phyloP scores from a whole-genome alignment of 306 rosid species.

The Datisca glomerata region DNA sequence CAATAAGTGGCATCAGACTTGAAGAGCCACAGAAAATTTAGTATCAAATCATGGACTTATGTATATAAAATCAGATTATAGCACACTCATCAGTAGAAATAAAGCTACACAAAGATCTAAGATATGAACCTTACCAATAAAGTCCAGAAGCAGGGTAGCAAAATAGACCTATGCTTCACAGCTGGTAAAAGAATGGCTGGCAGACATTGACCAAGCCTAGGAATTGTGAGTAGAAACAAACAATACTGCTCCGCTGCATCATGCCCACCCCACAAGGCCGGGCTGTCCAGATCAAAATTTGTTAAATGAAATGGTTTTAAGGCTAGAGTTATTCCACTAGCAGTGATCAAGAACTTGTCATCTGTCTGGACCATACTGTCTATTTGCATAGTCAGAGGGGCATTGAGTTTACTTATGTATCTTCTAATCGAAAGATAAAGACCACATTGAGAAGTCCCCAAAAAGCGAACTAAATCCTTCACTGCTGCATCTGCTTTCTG shows the following conservation, averaged over 20 bases:
- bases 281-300: slow-evolving; percentile 23
- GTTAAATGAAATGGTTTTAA: slow-evolving; percentile 61
- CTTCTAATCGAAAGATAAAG: slow-evolving; percentile 57
- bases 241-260: slow-evolving; percentile 51
- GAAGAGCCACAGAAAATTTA: background rate
- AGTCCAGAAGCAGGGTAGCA: slow-evolving; percentile 63
- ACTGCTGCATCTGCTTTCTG: slow-evolving; percentile 47
- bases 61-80: background rate
- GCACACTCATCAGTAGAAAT: no score
- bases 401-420: slow-evolving; percentile 45
- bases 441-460: slow-evolving; percentile 48
- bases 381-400: slow-evolving; percentile 22
- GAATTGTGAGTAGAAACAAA: slow-evolving; percentile 54
- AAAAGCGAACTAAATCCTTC: slow-evolving; percentile 49
- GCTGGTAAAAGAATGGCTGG: slow-evolving; percentile 76
- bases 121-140: slow-evolving; percentile 66
- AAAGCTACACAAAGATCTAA: slow-evolving; percentile 1
- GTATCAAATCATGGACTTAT: background rate
- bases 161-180: slow-evolving; percentile 68
- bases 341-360: slow-evolving; percentile 57
- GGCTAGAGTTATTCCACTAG: slow-evolving; percentile 82
- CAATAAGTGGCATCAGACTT: background rate
- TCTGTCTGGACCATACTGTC: slow-evolving; percentile 29
- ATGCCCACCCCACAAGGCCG: slow-evolving; percentile 31
- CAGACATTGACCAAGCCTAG: slow-evolving; percentile 58